phyloP scores from a whole-genome alignment of 495 filamentous ascomycete genomes.

The Penicillium pulvis region DNA sequence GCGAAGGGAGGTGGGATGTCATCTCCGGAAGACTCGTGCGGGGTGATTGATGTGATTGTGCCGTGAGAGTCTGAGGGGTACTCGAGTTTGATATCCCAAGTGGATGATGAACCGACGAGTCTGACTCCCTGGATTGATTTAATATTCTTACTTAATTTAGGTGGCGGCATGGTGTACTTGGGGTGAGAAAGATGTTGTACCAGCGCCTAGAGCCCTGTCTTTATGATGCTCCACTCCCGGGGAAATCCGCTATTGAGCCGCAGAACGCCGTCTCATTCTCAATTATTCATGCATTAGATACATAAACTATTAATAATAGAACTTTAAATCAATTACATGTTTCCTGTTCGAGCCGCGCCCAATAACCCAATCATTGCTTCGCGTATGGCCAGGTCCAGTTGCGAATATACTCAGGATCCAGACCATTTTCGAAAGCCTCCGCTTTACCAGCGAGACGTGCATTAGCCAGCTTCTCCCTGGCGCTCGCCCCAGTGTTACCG shows the following conservation, averaged over 20 bases:
- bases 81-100: slow-evolving; percentile 47
- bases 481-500: slow-evolving; percentile 56
- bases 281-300: slow-evolving; percentile 4
- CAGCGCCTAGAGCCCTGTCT: not conserved
- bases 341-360: not conserved
- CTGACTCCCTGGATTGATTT: slow-evolving; percentile 37
- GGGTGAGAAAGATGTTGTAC: not conserved
- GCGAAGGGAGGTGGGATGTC: slow-evolving; percentile 23
- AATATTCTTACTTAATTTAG: slow-evolving; percentile 23
- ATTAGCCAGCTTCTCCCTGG: slow-evolving; percentile 61
- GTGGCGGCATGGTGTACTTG: slow-evolving; percentile 28
- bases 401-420: slow-evolving; percentile 65
- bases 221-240: slow-evolving; percentile 4
- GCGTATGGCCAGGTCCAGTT: slow-evolving; percentile 64
- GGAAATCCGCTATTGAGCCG: slow-evolving; percentile 3
- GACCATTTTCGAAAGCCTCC: slow-evolving; percentile 63
- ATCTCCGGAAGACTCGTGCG: slow-evolving; percentile 22
- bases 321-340: not conserved
- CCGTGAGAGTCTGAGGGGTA: slow-evolving; percentile 25
- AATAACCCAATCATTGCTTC: slow-evolving; percentile 7
- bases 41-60: slow-evolving; percentile 43
- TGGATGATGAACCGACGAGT: slow-evolving; percentile 36
- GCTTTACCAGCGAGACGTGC: slow-evolving; percentile 58
- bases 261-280: not conserved
- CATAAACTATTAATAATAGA: not conserved